These are phyloP conservation scores for Aspergillus novoparasiticus DNA, from an alignment of 2,329 filamentous ascomycete species.

Conservation along the genomic window DNA sequence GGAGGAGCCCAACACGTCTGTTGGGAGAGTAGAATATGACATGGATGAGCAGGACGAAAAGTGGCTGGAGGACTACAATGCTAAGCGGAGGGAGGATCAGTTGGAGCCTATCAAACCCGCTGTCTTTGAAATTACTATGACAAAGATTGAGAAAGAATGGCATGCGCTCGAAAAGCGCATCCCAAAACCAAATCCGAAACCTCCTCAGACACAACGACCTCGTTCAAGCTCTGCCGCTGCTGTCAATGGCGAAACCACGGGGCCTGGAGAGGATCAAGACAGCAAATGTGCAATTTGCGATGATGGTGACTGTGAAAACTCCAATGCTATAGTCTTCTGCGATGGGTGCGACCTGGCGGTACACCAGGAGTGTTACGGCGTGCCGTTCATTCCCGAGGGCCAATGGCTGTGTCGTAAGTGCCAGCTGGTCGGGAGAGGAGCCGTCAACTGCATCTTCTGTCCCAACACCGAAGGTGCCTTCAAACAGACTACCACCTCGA, in stretches of 20 bases:
- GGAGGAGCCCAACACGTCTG: conserved; percentile 58
- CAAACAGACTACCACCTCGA: conserved; percentile 94
- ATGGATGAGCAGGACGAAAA: conserved; percentile 99
- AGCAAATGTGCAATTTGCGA: conserved; percentile 98
- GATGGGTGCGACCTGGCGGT: conserved; percentile 97
- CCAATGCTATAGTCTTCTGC: conserved; percentile 98
- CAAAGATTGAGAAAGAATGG: conserved; percentile 99
- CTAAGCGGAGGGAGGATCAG: conserved; percentile 70
- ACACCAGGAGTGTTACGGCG: conserved; percentile 98
- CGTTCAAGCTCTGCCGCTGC: conserved; percentile 92
- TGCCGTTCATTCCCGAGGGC: conserved; percentile 97
- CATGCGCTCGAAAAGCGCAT: conserved; percentile 94
- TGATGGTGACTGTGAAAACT: conserved; percentile 99
- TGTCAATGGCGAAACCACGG: conserved; percentile 87
- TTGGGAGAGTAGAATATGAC: conserved; percentile 93
- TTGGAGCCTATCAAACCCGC: conserved; percentile 86
- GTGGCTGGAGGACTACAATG: conserved; percentile 87
- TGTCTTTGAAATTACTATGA: conserved; percentile 96
- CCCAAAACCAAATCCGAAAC: conserved; percentile 94
- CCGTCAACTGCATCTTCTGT: conserved; percentile 96
- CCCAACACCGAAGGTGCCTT: conserved; percentile 97
- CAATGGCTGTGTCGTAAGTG: conserved; percentile 98
- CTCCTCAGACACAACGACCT: conserved; percentile 89
- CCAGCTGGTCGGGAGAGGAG: conserved; percentile 88
- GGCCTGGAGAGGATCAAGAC: conserved; percentile 85